Conservation (phyloP, 108 stramenopile genomes). For the Cylindrotheca fusiformis region DNA sequence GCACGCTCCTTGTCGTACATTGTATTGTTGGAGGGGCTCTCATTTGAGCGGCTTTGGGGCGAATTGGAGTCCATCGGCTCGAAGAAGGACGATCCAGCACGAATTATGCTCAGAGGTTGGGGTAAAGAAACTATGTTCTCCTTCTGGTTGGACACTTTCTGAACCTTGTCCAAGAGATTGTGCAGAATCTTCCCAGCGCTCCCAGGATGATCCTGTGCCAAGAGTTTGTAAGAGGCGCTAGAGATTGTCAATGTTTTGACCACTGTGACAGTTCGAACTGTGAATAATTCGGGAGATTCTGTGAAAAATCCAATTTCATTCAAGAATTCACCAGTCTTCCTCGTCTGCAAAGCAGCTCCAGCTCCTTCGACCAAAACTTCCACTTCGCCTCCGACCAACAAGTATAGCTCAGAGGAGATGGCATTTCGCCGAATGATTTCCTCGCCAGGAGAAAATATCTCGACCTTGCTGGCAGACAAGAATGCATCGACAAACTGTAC, state of each 20-base stretch:
- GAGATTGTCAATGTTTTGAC: constrained; percentile 56
- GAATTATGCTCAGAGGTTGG: constrained; percentile 20
- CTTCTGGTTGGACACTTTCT: background rate
- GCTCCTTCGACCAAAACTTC: constrained; percentile 7
- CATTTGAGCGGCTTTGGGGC: background rate
- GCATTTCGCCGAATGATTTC: constrained; percentile 41
- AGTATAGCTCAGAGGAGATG: constrained; percentile 44
- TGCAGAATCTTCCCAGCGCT: constrained; percentile 38
- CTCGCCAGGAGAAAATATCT: constrained; percentile 61
- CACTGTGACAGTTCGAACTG: constrained; percentile 30
- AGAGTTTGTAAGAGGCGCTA: constrained; percentile 33
- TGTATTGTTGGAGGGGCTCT: background rate
- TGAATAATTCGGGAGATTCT: constrained; percentile 46
- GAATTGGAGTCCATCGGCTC: constrained; percentile 5
- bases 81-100: constrained; percentile 41
- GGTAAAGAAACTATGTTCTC: constrained; percentile 12
- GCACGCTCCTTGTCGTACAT: background rate
- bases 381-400: constrained; percentile 53
- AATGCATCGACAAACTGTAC: constrained; percentile 62
- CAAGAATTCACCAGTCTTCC: constrained; percentile 31
- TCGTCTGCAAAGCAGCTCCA: background rate
- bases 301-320: constrained; percentile 59
- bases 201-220: constrained; percentile 54
- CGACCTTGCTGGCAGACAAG: constrained; percentile 45
- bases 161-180: constrained; percentile 42